phyloP scores from a whole-genome alignment of 805 yeast species.

The Isabelozyma heimii region DNA sequence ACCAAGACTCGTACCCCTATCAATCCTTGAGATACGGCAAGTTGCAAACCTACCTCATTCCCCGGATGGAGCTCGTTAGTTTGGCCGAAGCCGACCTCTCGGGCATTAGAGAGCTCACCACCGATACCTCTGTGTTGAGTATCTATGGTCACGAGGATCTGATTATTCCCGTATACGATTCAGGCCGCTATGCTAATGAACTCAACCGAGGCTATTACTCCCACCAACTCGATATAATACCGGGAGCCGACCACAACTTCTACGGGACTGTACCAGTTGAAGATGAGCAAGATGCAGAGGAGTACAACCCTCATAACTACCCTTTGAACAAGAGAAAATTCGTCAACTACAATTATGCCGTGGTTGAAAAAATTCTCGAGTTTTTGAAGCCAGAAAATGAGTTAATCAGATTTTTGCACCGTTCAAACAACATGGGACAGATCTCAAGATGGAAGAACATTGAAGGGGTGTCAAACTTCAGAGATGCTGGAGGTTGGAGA shows the following conservation, averaged over 20 bases:
- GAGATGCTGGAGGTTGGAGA: constrained; percentile 81
- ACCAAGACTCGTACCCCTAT: constrained; percentile 14
- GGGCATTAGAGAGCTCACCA: constrained; percentile 38
- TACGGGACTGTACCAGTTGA: constrained; percentile 48
- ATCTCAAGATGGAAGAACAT: constrained; percentile 57
- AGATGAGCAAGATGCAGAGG: constrained; percentile 29
- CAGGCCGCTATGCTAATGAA: constrained; percentile 54
- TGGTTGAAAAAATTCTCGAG: constrained; percentile 46
- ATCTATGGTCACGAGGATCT: constrained; percentile 70
- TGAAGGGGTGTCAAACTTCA: constrained; percentile 68
- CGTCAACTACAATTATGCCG: constrained; percentile 59
- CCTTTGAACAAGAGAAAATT: constrained; percentile 45
- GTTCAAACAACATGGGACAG: constrained; percentile 32
- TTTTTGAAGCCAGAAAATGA: constrained; percentile 51
- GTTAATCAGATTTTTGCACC: constrained; percentile 47
- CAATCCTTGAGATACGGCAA: constrained; percentile 48
- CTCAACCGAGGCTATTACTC: constrained; percentile 50
- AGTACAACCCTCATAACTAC: constrained; percentile 31
- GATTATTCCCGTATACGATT: constrained; percentile 64
- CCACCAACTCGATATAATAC: constrained; percentile 54
- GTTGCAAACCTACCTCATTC: constrained; percentile 38
- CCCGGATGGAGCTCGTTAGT: constrained; percentile 49
- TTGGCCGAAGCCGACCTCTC: constrained; percentile 48
- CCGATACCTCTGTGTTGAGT: constrained; percentile 54
- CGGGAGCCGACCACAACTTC: constrained; percentile 79